Percentiles rank a stretch among this genome's conserved stretches.
Conservation (phyloP, 2,329 filamentous ascomycete species). For the Cryphonectria naterciae region DNA sequence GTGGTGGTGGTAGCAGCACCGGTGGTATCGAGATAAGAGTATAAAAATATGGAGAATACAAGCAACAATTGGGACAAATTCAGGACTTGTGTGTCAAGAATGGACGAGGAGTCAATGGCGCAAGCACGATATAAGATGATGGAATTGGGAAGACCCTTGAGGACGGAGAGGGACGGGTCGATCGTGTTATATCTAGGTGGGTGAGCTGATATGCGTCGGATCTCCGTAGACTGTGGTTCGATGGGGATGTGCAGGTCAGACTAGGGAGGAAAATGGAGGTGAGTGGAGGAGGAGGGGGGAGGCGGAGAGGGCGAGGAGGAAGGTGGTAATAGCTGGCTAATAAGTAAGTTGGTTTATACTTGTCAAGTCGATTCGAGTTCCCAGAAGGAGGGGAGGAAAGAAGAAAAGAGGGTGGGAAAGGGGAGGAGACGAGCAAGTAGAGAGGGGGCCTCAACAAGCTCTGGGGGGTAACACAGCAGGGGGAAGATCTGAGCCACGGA, state of each 20-base stretch:
- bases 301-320: neutral
- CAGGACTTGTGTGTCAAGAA: neutral
- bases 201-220: slow-evolving; percentile 7
- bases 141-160: slow-evolving; percentile 4
- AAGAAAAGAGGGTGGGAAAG: neutral
- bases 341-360: neutral
- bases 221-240: slow-evolving; percentile 14
- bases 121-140: slow-evolving; percentile 3
- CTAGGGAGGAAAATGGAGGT: slow-evolving; percentile 12
- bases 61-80: neutral
- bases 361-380: neutral
- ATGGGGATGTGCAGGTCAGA: slow-evolving; percentile 10
- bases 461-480: slow-evolving; percentile 4
- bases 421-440: neutral
- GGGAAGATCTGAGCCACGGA: neutral
- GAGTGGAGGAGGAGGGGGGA: neutral
- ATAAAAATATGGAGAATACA: neutral
- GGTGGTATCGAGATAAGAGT: slow-evolving; percentile 8
- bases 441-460: slow-evolving; percentile 8
- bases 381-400: neutral
- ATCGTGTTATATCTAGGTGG: slow-evolving; percentile 14
- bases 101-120: slow-evolving; percentile 8
- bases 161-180: neutral
- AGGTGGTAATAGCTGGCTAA: slow-evolving; percentile 15
- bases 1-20: slow-evolving; percentile 18